Base-by-base conservation (phyloP, 179 eudicot species). In the Patellifolia procumbens region DNA sequence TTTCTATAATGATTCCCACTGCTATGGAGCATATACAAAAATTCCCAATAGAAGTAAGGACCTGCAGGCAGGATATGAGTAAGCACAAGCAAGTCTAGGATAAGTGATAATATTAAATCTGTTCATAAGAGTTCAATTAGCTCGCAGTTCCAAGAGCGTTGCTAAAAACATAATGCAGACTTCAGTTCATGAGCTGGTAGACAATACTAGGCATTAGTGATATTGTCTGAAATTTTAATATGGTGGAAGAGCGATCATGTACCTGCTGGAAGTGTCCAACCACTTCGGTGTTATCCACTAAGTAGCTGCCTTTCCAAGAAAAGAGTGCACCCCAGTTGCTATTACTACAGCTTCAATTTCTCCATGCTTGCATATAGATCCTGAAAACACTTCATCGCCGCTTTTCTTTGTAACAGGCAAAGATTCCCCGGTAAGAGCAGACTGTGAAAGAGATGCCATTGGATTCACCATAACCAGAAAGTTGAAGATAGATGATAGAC, bases 201-300 rank as follows among this genome's bases (percentile, higher is more conserved):
- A 37, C 2, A 37, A 37, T 37, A 2, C 6, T 37, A 37, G 42
- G 42, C 42, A 37, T 37, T 2, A 37, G 42, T 37, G 42, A 37
- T 6, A 37, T 37, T 2, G 6, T 37, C 6, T 37, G 42, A 6
- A 37, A 37, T 37, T 37, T 37, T 37, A 37, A 37, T 37, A 37
- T 37, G 42, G 42, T 37, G 6, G 6, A 37, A 37, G 42, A 26
- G 39, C 29, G 70, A 11, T 59, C 51, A 67, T 63, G 2, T 76
- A 89, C 94, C 94, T 87, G 78, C 82, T 90, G 91, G 79, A 90
- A 90, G 67, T 90, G 95, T 76, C 95, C 95, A 70, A 89, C 81
- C 55, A 56, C 70, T 58, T 87, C 85, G 73, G 92, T 90, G 72
- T 84, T 81, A 81, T 90, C 95, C 74, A 89, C 92, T 48, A 89